Conservation (phyloP, 306 rosid species). For the Medicago lupulina region DNA sequence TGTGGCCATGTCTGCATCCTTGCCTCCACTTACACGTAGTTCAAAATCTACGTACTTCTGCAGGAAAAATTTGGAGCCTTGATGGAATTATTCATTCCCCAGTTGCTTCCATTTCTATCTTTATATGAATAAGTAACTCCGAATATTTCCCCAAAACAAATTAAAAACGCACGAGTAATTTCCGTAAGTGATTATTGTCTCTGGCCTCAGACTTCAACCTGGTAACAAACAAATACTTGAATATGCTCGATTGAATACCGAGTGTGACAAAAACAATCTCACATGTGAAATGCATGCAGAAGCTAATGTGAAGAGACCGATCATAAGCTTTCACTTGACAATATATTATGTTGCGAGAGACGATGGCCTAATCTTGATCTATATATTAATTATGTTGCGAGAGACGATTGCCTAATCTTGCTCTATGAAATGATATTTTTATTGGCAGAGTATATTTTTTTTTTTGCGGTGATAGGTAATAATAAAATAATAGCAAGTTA, state of each 20-base stretch:
- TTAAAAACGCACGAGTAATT: no score
- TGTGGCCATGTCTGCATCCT: neutral
- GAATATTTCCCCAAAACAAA: neutral
- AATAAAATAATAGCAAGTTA: no score
- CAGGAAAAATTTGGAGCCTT: neutral
- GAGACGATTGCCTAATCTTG: no score
- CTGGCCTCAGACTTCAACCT: no score
- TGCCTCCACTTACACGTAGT: neutral
- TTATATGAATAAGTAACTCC: neutral
- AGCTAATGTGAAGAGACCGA: neutral
- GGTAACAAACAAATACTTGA: neutral
- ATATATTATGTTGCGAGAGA: no score
- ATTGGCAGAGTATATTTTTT: no score
- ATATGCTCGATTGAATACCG: neutral
- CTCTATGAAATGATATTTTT: no score
- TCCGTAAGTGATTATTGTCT: no score
- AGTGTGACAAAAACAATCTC: neutral
- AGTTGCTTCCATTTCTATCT: neutral
- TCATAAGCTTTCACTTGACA: neutral
- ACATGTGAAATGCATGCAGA: neutral
- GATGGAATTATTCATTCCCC: neutral
- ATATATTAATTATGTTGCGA: no score
- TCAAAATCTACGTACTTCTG: neutral
- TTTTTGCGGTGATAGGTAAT: no score
- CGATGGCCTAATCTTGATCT: no score